phyloP scores from a whole-genome alignment of 2,329 filamentous ascomycete species.

The Pyricularia sp. region DNA sequence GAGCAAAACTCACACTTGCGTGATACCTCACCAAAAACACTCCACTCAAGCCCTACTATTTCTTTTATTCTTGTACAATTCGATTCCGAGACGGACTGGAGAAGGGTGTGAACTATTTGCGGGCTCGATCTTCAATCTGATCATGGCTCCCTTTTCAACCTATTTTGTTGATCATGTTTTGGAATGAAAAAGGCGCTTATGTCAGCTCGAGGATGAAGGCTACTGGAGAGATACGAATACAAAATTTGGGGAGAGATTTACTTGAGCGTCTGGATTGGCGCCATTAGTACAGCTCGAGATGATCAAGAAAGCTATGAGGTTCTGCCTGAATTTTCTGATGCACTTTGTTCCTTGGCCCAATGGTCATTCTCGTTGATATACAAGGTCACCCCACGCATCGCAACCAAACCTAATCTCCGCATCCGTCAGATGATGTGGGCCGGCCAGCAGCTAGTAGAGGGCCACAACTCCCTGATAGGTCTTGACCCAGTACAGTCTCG shows the following conservation, averaged over 20 bases:
- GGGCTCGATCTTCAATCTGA: neutral
- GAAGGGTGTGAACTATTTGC: neutral
- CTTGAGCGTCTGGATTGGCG: neutral
- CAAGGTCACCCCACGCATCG: neutral
- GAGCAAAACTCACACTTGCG: neutral
- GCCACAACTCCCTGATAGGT: neutral
- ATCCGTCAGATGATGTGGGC: neutral
- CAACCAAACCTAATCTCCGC: neutral
- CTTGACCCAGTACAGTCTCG: no score
- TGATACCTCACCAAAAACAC: neutral
- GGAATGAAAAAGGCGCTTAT: neutral
- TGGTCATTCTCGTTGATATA: neutral
- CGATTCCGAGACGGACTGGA: neutral
- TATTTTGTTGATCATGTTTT: conserved; percentile 1
- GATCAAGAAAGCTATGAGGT: neutral
- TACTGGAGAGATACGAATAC: neutral
- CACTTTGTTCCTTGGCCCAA: neutral
- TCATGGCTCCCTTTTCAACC: neutral
- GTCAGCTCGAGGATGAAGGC: neutral
- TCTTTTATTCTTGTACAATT: neutral
- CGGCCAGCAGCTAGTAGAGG: neutral
- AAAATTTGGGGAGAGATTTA: neutral
- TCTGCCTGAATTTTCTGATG: neutral
- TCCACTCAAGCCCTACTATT: neutral
- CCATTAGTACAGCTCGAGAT: neutral